Evolutionary conservation across 106 monocot genomes (phyloP).

Genomic region (Agapanthus africanus): DNA sequence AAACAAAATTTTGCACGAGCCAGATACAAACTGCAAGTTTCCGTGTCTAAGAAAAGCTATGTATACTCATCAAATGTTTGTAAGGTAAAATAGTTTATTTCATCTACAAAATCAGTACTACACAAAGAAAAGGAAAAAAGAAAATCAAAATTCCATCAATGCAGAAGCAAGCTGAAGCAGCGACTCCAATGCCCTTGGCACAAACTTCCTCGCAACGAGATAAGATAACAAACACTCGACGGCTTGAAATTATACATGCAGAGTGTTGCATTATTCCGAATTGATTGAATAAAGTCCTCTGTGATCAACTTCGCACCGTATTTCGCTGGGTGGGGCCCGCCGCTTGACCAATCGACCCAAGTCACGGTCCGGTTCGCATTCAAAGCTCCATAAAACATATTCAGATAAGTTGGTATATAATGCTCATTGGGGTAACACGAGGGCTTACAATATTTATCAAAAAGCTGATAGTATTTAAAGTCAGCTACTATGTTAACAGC

Average conservation of each 20-base stretch:
- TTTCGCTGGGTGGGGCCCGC: slow-evolving; percentile 31
- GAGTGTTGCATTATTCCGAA: slow-evolving; percentile 15
- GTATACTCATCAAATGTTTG: not conserved
- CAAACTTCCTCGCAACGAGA: slow-evolving; percentile 45
- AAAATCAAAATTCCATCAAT: slow-evolving; percentile 27
- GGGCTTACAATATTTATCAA: slow-evolving; percentile 29
- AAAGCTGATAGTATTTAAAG: slow-evolving; percentile 24
- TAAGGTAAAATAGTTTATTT: not conserved
- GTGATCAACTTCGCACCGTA: slow-evolving; percentile 16
- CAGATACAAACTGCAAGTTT: not conserved
- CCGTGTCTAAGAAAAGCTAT: not conserved
- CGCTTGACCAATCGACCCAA: slow-evolving; percentile 41
- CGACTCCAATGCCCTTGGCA: slow-evolving; percentile 23
- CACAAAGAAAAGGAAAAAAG: not conserved
- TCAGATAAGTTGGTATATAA: slow-evolving; percentile 37
- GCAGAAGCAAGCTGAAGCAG: slow-evolving; percentile 27
- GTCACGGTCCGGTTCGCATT: slow-evolving; percentile 41
- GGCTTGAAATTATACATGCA: slow-evolving; percentile 34
- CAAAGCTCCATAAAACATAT: slow-evolving; percentile 24
- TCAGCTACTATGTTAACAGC: slow-evolving; percentile 27
- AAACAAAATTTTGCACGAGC: not conserved
- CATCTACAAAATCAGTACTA: slow-evolving; percentile 5
- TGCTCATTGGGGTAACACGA: slow-evolving; percentile 47
- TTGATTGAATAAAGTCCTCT: slow-evolving; percentile 20
- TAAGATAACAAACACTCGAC: slow-evolving; percentile 22